A percentile compares a stretch with the other conserved stretches of the same genome.
These are phyloP conservation scores for Lachancea lanzarotensis DNA, from an alignment of 805 yeast species.

Conservation along the genomic window DNA sequence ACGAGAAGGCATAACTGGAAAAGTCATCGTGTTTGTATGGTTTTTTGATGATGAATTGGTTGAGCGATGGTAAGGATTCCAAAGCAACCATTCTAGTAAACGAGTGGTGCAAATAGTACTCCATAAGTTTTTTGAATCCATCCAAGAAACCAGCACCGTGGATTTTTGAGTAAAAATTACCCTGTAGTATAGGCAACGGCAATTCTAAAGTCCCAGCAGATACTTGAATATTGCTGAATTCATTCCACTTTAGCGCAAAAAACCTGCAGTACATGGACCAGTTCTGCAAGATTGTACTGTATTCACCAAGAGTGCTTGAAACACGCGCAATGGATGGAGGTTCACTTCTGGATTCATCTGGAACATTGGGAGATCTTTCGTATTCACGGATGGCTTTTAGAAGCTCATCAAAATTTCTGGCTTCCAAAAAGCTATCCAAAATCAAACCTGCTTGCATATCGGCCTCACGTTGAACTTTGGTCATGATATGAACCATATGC, in stretches of 20 bases:
- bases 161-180: conserved; percentile 24
- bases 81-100: conserved; percentile 73
- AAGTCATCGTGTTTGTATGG: conserved; percentile 20
- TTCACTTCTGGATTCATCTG: conserved; percentile 20
- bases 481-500: conserved; percentile 61
- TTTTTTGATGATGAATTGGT: conserved; percentile 27
- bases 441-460: conserved; percentile 91
- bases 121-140: conserved; percentile 55
- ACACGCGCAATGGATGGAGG: conserved; percentile 14
- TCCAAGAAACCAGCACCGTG: conserved; percentile 42
- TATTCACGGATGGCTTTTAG: conserved; percentile 38
- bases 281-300: conserved; percentile 69
- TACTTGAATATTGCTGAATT: conserved; percentile 24
- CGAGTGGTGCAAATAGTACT: conserved; percentile 68
- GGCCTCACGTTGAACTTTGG: conserved; percentile 74
- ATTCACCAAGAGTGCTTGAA: conserved; percentile 47
- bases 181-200: conserved; percentile 24
- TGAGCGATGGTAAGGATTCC: conserved; percentile 66
- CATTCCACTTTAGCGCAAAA: conserved; percentile 61
- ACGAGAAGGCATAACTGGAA: conserved; percentile 54
- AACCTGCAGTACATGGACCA: conserved; percentile 81
- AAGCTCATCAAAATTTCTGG: conserved; percentile 50
- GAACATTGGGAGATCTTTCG: conserved; percentile 9
- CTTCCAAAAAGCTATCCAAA: conserved; percentile 78
- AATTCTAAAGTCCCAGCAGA: conserved; percentile 10